Percentiles rank a stretch among this genome's conserved stretches.
phyloP scores from a whole-genome alignment of 768 basidiomycete species.

The Calocera cornea region DNA sequence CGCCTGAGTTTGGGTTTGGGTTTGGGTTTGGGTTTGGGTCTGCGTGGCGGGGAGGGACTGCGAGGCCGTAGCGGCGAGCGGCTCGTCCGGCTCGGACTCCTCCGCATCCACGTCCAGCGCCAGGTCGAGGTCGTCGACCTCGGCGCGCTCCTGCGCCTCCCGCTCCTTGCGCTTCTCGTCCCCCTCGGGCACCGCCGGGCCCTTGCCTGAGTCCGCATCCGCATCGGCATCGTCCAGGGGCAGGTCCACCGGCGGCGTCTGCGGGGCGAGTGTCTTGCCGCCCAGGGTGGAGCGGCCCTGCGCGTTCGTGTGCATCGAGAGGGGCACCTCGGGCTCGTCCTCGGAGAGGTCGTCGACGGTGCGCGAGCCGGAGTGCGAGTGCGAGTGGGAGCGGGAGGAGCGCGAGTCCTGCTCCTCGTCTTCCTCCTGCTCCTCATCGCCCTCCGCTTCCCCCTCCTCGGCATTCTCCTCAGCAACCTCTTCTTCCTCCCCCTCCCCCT shows the following conservation, averaged over 20 bases:
- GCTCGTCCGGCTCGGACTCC: background rate
- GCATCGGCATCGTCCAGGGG: background rate
- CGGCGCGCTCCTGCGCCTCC: background rate
- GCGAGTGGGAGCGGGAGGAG: background rate
- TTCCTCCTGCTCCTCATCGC: background rate
- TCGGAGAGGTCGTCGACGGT: background rate
- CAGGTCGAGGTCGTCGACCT: background rate
- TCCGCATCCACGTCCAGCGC: conserved; percentile 2
- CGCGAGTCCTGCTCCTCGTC: background rate
- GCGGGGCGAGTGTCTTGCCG: background rate
- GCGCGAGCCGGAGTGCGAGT: background rate
- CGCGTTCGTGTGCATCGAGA: background rate
- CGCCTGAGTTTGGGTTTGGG: background rate
- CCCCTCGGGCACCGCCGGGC: too few relatives aligned
- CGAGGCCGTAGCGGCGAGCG: background rate
- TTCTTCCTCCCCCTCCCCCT: background rate
- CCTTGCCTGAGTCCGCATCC: too few relatives aligned
- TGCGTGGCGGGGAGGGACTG: background rate
- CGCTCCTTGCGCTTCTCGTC: background rate
- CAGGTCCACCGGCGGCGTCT: background rate
- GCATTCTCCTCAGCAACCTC: too few relatives aligned
- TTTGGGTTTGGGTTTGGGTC: too few relatives aligned
- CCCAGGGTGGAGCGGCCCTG: background rate
- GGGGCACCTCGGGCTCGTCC: conserved; percentile 1
- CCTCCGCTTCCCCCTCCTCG: background rate